phyloP scores from a whole-genome alignment of 345 rosid genomes.

The Cardamine chenopodiifolia region DNA sequence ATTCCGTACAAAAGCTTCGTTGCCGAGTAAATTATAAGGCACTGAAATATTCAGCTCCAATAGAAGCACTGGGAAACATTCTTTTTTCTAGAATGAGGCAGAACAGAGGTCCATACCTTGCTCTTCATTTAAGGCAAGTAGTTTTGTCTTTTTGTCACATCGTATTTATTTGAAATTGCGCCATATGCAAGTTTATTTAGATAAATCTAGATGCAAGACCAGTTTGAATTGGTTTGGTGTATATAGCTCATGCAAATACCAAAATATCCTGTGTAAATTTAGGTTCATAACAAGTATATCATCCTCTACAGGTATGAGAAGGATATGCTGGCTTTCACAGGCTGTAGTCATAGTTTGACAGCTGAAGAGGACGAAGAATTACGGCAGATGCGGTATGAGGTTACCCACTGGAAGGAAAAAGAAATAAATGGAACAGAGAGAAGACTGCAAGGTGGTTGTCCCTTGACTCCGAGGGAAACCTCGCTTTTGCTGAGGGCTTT shows the following conservation, averaged over 20 bases:
- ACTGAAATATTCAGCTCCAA: constrained; percentile 76
- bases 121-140: constrained; percentile 89
- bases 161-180: background rate
- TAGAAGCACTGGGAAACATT: constrained; percentile 74
- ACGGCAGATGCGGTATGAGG: constrained; percentile 76
- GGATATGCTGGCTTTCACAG: constrained; percentile 99
- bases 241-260: constrained; percentile 1
- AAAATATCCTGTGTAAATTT: background rate
- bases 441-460: constrained; percentile 90
- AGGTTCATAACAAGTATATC: constrained; percentile 11
- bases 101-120: constrained; percentile 79
- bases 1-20: constrained; percentile 77
- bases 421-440: constrained; percentile 91
- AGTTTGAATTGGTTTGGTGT: constrained; percentile 20
- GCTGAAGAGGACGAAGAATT: constrained; percentile 84
- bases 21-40: constrained; percentile 90
- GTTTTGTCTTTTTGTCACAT: constrained; percentile 15
- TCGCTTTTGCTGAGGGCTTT: constrained; percentile 82
- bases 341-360: constrained; percentile 87
- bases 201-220: constrained; percentile 8
- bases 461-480: constrained; percentile 92
- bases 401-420: constrained; percentile 89
- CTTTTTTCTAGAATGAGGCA: constrained; percentile 81
- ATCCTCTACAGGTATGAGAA: constrained; percentile 74
- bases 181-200: constrained; percentile 10